Evolutionary conservation across 108 stramenopile species (phyloP).

Genomic region (Bacterosira constricta): DNA sequence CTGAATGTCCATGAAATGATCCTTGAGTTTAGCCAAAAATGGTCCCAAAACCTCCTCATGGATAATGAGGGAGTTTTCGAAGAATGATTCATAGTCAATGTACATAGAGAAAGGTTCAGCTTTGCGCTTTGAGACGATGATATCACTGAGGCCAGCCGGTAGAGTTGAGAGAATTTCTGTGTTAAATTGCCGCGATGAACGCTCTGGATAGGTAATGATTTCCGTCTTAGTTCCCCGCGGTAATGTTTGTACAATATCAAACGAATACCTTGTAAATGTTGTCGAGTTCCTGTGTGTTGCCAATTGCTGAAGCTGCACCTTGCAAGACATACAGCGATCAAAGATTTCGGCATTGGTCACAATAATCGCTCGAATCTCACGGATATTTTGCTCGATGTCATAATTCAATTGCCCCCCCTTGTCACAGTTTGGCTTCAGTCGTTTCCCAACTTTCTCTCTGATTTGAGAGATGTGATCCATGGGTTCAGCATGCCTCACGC

Average conservation of each 20-base stretch:
- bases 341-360: conserved; percentile 35
- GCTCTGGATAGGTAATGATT: conserved; percentile 4
- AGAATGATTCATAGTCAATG: conserved; percentile 37
- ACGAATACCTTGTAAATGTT: background rate
- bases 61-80: conserved; percentile 25
- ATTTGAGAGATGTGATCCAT: background rate
- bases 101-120: conserved; percentile 1
- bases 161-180: conserved; percentile 1
- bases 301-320: background rate
- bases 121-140: background rate
- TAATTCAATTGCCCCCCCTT: background rate
- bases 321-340: conserved; percentile 20
- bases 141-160: background rate
- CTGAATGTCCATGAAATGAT: conserved; percentile 42
- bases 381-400: conserved; percentile 24
- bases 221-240: background rate
- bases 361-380: conserved; percentile 33
- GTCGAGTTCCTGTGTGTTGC: background rate
- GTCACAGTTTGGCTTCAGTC: background rate
- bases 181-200: background rate
- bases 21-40: conserved; percentile 36
- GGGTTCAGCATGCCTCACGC: background rate
- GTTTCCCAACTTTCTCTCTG: background rate
- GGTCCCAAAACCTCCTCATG: conserved; percentile 41
- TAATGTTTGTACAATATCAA: background rate